phyloP scores from a whole-genome alignment of 805 yeast species.

The Candida broadrunensis region DNA sequence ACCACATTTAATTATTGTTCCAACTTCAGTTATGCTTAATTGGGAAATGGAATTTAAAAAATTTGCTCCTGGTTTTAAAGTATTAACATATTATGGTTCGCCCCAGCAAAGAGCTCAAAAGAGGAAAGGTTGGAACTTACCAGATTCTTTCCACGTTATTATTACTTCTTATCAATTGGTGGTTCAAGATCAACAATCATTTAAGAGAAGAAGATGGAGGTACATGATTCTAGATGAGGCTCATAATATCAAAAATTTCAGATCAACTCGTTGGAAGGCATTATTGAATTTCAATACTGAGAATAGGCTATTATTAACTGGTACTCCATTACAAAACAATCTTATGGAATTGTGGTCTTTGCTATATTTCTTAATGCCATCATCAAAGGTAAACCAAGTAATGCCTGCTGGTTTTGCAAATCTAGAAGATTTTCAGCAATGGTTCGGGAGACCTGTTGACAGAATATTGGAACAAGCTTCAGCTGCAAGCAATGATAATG shows the following conservation, averaged over 20 bases:
- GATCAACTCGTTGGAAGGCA: slow-evolving; percentile 97
- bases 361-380: slow-evolving; percentile 93
- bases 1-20: slow-evolving; percentile 94
- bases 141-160: slow-evolving; percentile 93
- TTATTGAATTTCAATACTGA: slow-evolving; percentile 89
- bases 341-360: slow-evolving; percentile 95
- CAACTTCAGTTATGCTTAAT: slow-evolving; percentile 93
- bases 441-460: slow-evolving; percentile 99
- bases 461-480: slow-evolving; percentile 71
- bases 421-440: slow-evolving; percentile 90
- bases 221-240: slow-evolving; percentile 98
- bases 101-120: slow-evolving; percentile 96
- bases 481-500: slow-evolving; percentile 45
- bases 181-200: slow-evolving; percentile 95
- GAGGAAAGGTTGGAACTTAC: slow-evolving; percentile 96
- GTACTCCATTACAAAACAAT: slow-evolving; percentile 96
- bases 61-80: slow-evolving; percentile 97
- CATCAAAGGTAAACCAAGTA: slow-evolving; percentile 62
- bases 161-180: slow-evolving; percentile 96
- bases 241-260: slow-evolving; percentile 92
- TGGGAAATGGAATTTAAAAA: slow-evolving; percentile 99
- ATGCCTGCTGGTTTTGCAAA: slow-evolving; percentile 97
- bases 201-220: slow-evolving; percentile 89
- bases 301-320: slow-evolving; percentile 82
- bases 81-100: slow-evolving; percentile 91